phyloP scores from a whole-genome alignment of 2,329 filamentous ascomycete species.

The Diplodia corticola region DNA sequence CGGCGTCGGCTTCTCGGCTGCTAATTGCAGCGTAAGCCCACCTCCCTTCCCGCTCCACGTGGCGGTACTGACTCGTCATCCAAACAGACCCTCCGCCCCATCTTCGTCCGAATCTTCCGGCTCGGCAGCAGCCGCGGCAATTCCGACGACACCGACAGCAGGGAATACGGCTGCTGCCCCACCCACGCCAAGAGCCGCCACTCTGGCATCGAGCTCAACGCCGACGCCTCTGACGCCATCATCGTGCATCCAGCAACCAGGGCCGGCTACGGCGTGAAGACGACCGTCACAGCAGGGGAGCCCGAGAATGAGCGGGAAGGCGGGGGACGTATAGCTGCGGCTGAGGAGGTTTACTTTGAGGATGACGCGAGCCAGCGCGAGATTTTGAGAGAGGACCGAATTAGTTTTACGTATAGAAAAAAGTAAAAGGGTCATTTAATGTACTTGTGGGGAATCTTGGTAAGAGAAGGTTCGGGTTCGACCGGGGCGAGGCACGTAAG shows the following conservation, averaged over 20 bases:
- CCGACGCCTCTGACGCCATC: not conserved
- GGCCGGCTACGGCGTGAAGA: not conserved
- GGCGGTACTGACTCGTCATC: too few relatives aligned
- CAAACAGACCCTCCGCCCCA: not conserved
- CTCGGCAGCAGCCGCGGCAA: not conserved
- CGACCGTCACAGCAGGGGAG: not conserved
- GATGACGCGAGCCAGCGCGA: not conserved
- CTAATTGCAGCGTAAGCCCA: slow-evolving; percentile 25
- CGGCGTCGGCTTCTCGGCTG: slow-evolving; percentile 38
- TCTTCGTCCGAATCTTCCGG: not conserved
- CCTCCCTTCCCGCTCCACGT: too few relatives aligned
- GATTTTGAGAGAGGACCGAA: not conserved
- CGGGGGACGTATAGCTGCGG: not conserved
- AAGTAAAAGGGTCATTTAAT: not conserved
- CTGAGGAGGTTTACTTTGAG: not conserved
- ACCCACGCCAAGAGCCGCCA: not conserved
- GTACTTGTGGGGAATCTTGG: too few relatives aligned
- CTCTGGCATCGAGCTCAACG: not conserved
- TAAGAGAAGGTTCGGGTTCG: too few relatives aligned
- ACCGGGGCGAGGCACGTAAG: too few relatives aligned
- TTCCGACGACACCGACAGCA: not conserved
- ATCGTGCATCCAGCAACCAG: not conserved
- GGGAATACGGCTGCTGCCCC: not conserved
- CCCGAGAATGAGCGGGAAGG: not conserved
- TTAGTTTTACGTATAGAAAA: not conserved